These are phyloP conservation scores for Neotropicomus parvogracilis DNA, from an alignment of 1,284 basidiomycete genomes.

Conservation along the genomic window DNA sequence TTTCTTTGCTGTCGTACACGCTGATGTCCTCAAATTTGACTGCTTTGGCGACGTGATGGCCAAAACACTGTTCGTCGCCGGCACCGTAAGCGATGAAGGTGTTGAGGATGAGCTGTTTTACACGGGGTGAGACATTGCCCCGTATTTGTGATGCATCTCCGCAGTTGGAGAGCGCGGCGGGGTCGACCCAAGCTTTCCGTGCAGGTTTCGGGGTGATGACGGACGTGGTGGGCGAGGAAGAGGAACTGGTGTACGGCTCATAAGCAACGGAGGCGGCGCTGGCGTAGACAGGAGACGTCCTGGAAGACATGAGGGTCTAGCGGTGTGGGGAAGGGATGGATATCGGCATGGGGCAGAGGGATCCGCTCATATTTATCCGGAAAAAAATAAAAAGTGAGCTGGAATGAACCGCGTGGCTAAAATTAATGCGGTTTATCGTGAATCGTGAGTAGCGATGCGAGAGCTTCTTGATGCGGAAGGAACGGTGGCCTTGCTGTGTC, in stretches of 20 bases:
- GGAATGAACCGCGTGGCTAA: constrained; percentile 21
- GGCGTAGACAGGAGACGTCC: constrained; percentile 28
- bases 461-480: constrained; percentile 30
- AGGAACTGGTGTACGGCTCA: constrained; percentile 24
- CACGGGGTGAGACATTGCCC: constrained; percentile 57
- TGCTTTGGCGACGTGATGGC: constrained; percentile 52
- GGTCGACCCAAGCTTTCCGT: constrained; percentile 58
- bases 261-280: constrained; percentile 27
- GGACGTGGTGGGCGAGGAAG: constrained; percentile 23
- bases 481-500: constrained; percentile 6
- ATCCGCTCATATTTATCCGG: constrained; percentile 29
- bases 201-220: constrained; percentile 22
- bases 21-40: constrained; percentile 60
- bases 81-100: constrained; percentile 65
- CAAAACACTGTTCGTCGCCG: constrained; percentile 56
- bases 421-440: constrained; percentile 30
- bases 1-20: constrained; percentile 42
- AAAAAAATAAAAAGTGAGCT: constrained; percentile 20
- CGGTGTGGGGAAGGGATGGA: constrained; percentile 4
- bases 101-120: constrained; percentile 64
- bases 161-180: constrained; percentile 50
- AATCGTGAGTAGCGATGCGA: constrained; percentile 29
- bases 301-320: constrained; percentile 24
- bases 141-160: constrained; percentile 50
- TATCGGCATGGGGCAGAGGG: constrained; percentile 5